Conservation (phyloP, 441 rosid species). For the Kokia cookei region DNA sequence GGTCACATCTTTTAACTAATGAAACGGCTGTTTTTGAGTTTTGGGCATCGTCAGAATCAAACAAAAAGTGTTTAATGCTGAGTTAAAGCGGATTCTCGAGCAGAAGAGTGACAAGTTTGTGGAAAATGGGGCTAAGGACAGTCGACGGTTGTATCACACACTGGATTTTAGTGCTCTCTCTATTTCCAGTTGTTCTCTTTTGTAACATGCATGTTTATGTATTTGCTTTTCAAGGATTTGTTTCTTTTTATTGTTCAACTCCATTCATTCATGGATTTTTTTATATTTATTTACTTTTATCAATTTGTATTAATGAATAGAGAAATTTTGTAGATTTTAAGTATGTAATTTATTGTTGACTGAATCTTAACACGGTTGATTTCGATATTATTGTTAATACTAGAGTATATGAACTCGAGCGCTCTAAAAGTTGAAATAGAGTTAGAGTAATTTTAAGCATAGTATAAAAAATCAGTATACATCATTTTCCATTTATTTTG, state of each 20-base stretch:
- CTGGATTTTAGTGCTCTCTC: too few species aligned
- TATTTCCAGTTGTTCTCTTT: not conserved
- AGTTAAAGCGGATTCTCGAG: not conserved
- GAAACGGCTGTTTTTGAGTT: slow-evolving; percentile 1
- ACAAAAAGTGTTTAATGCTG: not conserved
- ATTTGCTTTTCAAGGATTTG: not conserved
- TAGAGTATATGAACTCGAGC: too few species aligned
- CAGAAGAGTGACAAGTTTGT: not conserved
- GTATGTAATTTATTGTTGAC: too few species aligned
- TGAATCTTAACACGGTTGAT: too few species aligned
- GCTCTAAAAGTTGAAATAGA: too few species aligned
- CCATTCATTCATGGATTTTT: not conserved
- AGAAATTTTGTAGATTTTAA: not conserved
- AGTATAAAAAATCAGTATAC: too few species aligned
- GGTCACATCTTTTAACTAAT: not conserved
- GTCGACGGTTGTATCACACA: too few species aligned
- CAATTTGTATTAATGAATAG: not conserved
- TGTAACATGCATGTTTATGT: not conserved
- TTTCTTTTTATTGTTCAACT: not conserved
- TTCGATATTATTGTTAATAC: too few species aligned
- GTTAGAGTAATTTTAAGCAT: too few species aligned
- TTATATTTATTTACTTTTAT: not conserved
- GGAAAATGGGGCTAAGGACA: too few species aligned
- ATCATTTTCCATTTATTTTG: not conserved
- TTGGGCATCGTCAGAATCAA: not conserved